phyloP scores from a whole-genome alignment of 441 rosid genomes.

The Mallotus japonicus region DNA sequence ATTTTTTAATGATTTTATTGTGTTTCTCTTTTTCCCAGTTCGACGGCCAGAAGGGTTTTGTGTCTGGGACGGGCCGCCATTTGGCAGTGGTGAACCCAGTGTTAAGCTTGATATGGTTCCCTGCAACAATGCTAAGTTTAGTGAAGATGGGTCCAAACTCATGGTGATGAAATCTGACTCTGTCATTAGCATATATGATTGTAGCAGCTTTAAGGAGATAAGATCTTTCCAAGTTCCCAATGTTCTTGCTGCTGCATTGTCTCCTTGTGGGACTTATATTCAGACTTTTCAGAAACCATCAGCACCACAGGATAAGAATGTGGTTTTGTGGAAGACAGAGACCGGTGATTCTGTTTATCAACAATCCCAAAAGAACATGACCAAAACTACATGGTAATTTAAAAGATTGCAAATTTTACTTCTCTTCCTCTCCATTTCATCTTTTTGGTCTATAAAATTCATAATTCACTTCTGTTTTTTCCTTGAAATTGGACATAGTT shows the following conservation, averaged over 20 bases:
- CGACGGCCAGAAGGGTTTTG: slow-evolving; percentile 73
- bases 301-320: slow-evolving; percentile 80
- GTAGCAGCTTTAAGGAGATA: slow-evolving; percentile 52
- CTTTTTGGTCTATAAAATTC: background rate
- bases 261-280: slow-evolving; percentile 75
- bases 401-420: background rate
- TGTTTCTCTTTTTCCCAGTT: slow-evolving; percentile 33
- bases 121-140: slow-evolving; percentile 57
- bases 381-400: slow-evolving; percentile 72
- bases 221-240: slow-evolving; percentile 55
- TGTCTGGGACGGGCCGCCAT: slow-evolving; percentile 87
- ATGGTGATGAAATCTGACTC: slow-evolving; percentile 63
- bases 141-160: slow-evolving; percentile 71
- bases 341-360: slow-evolving; percentile 64
- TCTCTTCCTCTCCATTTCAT: background rate
- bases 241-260: slow-evolving; percentile 59
- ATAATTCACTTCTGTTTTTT: background rate
- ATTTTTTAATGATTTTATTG: slow-evolving; percentile 10
- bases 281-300: slow-evolving; percentile 83
- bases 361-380: slow-evolving; percentile 73
- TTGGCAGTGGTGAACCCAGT: slow-evolving; percentile 52
- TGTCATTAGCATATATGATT: slow-evolving; percentile 54
- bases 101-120: slow-evolving; percentile 56
- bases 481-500: background rate
- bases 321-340: slow-evolving; percentile 57